Evolutionary conservation across 2,329 filamentous ascomycete species (phyloP).

Genomic region (Alternaria viburni): DNA sequence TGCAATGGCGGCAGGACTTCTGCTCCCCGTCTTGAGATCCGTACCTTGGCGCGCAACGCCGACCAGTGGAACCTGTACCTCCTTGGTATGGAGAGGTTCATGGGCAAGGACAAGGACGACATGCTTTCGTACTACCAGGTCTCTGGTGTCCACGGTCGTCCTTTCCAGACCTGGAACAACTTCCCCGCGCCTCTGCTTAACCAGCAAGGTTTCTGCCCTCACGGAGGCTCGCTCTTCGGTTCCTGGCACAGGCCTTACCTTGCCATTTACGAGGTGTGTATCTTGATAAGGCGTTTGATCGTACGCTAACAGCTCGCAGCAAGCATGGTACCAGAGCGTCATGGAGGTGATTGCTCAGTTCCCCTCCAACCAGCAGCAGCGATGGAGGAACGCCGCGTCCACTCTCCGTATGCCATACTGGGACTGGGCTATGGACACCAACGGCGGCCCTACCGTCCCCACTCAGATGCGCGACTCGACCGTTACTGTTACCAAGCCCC

Average conservation of each 20-base stretch:
- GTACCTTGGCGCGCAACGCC: slow-evolving; percentile 65
- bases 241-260: slow-evolving; percentile 87
- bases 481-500: slow-evolving; percentile 53
- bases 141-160: slow-evolving; percentile 79
- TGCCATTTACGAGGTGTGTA: slow-evolving; percentile 62
- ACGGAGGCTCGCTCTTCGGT: slow-evolving; percentile 76
- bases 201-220: slow-evolving; percentile 74
- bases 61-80: slow-evolving; percentile 80
- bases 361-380: slow-evolving; percentile 46
- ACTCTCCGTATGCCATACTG: slow-evolving; percentile 56
- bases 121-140: slow-evolving; percentile 79
- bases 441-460: slow-evolving; percentile 37
- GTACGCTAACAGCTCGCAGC: slow-evolving; percentile 34
- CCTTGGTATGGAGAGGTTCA: slow-evolving; percentile 74
- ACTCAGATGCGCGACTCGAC: slow-evolving; percentile 49
- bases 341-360: slow-evolving; percentile 51
- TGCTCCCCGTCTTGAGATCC: slow-evolving; percentile 67
- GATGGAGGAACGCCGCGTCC: slow-evolving; percentile 50
- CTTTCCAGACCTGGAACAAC: slow-evolving; percentile 65
- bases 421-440: slow-evolving; percentile 54
- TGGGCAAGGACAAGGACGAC: slow-evolving; percentile 68
- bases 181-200: slow-evolving; percentile 52
- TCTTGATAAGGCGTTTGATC: not conserved
- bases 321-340: slow-evolving; percentile 52
- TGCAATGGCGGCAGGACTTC: slow-evolving; percentile 37